Conservation (phyloP, 306 rosid genomes). For the Fragaria iinumae region DNA sequence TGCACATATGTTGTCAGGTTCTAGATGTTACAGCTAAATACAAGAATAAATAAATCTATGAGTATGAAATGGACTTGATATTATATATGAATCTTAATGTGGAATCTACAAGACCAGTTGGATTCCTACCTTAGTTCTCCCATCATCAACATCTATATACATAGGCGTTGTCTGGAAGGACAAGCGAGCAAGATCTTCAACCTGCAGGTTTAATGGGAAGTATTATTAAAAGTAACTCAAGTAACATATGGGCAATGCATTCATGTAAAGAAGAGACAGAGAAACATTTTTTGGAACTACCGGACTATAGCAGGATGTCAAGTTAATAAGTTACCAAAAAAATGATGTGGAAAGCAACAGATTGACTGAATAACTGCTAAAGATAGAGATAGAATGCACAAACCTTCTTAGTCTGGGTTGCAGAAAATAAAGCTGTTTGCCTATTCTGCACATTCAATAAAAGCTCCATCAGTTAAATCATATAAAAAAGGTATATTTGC, state of each 20-base stretch:
- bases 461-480: constrained; percentile 25
- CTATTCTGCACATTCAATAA: constrained; percentile 60
- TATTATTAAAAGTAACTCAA: background rate
- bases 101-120: background rate
- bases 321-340: background rate
- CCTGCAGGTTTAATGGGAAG: constrained; percentile 41
- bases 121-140: constrained; percentile 64
- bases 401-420: constrained; percentile 97
- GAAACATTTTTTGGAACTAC: background rate
- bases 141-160: constrained; percentile 82
- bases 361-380: background rate
- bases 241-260: background rate
- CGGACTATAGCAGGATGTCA: background rate
- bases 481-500: background rate
- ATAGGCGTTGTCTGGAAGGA: constrained; percentile 71
- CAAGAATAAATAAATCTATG: background rate
- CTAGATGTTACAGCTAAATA: constrained; percentile 10
- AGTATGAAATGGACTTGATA: background rate
- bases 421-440: constrained; percentile 94
- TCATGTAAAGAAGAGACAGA: background rate
- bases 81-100: background rate
- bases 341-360: background rate
- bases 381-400: constrained; percentile 20
- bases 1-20: constrained; percentile 24
- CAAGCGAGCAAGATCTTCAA: constrained; percentile 85